Evolutionary conservation across 108 stramenopile genomes (phyloP).

Genomic region (Cyclotella atomus): DNA sequence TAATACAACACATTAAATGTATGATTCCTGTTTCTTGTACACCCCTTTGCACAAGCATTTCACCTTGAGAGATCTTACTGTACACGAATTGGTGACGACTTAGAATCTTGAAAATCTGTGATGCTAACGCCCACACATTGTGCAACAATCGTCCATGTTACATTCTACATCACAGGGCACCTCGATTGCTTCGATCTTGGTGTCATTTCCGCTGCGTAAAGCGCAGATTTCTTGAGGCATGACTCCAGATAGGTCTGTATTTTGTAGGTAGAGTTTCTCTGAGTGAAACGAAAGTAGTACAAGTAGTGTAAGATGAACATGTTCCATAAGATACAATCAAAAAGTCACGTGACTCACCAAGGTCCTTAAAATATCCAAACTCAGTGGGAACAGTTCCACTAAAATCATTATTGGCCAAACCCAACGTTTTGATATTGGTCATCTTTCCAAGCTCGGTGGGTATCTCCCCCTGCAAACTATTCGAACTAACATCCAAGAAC

Average conservation of each 20-base stretch:
- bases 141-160: slow-evolving; percentile 27
- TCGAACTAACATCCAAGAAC: slow-evolving; percentile 53
- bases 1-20: too few relatives aligned
- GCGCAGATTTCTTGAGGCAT: slow-evolving; percentile 39
- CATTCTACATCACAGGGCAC: slow-evolving; percentile 44
- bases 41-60: too few relatives aligned
- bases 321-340: neutral
- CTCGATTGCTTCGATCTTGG: slow-evolving; percentile 23
- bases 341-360: slow-evolving; percentile 26
- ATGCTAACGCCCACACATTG: slow-evolving; percentile 11
- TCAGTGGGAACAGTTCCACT: slow-evolving; percentile 60
- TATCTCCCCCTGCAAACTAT: slow-evolving; percentile 42
- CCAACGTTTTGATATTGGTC: slow-evolving; percentile 36
- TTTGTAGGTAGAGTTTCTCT: slow-evolving; percentile 39
- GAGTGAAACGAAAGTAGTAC: neutral
- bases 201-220: slow-evolving; percentile 26
- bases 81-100: too few relatives aligned
- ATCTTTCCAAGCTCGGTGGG: slow-evolving; percentile 56
- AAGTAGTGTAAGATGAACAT: neutral
- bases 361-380: slow-evolving; percentile 40
- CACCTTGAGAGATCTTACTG: neutral
- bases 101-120: neutral
- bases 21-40: too few relatives aligned
- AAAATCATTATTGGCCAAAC: slow-evolving; percentile 56
- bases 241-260: slow-evolving; percentile 34